Evolutionary conservation across 768 basidiomycete species (phyloP).

Genomic region (Strobilomyces dryophilus): DNA sequence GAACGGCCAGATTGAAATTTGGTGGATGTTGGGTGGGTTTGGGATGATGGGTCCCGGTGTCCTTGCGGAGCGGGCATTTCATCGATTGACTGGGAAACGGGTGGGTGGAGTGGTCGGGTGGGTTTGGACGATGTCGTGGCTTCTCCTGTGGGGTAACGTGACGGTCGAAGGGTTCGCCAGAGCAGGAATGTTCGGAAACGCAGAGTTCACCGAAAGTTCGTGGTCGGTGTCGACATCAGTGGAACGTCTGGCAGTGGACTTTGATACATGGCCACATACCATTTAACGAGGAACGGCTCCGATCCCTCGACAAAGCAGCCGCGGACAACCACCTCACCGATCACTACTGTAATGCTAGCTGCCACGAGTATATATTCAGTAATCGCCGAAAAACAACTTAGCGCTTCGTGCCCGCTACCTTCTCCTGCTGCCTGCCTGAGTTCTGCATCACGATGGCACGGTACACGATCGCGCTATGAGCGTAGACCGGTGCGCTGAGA

Average conservation of each 20-base stretch:
- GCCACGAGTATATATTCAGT: too few species aligned
- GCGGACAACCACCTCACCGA: too few species aligned
- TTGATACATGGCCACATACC: background rate
- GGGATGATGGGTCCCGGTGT: slow-evolving; percentile 4
- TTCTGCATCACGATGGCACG: too few species aligned
- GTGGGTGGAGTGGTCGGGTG: background rate
- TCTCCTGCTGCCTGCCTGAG: too few species aligned
- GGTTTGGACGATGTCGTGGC: slow-evolving; percentile 1
- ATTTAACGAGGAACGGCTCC: background rate
- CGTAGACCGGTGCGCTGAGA: too few species aligned
- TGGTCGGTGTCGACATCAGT: background rate
- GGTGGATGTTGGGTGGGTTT: slow-evolving; percentile 1
- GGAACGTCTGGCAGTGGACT: background rate
- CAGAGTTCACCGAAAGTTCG: background rate
- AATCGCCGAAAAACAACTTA: too few species aligned
- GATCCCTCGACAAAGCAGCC: too few species aligned
- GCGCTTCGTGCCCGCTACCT: too few species aligned
- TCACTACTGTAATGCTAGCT: too few species aligned
- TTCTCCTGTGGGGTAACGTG: background rate
- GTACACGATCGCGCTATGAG: too few species aligned
- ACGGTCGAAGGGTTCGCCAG: background rate
- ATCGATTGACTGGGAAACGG: background rate
- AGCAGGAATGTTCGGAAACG: background rate
- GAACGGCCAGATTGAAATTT: background rate
- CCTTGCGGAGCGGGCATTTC: background rate